Conservation (phyloP, 805 yeast genomes). For the Wickerhamomyces canadensis region DNA sequence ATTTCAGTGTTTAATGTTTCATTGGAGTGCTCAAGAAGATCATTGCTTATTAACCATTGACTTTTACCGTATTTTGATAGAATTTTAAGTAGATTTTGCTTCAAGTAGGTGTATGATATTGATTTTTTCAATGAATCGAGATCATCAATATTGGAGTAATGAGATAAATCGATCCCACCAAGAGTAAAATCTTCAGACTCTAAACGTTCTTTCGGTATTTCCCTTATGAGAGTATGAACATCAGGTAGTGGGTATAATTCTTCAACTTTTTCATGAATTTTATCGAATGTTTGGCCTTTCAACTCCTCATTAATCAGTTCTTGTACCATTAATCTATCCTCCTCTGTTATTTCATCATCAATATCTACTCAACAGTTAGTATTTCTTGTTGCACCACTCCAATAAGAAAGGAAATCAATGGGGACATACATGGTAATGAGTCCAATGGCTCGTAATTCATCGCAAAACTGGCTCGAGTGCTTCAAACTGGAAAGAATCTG, state of each 20-base stretch:
- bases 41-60: slow-evolving; percentile 35
- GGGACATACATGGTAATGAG: slow-evolving; percentile 35
- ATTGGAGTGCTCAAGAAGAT: slow-evolving; percentile 25
- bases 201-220: slow-evolving; percentile 8
- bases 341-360: slow-evolving; percentile 31
- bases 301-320: slow-evolving; percentile 26
- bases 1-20: slow-evolving; percentile 25
- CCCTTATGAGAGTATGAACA: slow-evolving; percentile 1
- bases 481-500: no score
- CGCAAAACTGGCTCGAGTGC: background rate
- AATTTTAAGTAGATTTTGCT: slow-evolving; percentile 33
- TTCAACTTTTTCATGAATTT: slow-evolving; percentile 16
- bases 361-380: slow-evolving; percentile 19
- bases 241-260: slow-evolving; percentile 18
- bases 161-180: slow-evolving; percentile 30
- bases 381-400: no score
- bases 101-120: slow-evolving; percentile 26
- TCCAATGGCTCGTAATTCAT: slow-evolving; percentile 32
- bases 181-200: slow-evolving; percentile 20
- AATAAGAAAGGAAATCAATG: no score
- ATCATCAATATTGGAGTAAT: slow-evolving; percentile 26
- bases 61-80: slow-evolving; percentile 28
- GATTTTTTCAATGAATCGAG: slow-evolving; percentile 20
- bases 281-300: background rate
- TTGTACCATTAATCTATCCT: slow-evolving; percentile 33